Percentiles rank a stretch among this genome's conserved stretches.
phyloP scores from a whole-genome alignment of 371 early-diverging fungal genomes.

The Mortierella sp. region DNA sequence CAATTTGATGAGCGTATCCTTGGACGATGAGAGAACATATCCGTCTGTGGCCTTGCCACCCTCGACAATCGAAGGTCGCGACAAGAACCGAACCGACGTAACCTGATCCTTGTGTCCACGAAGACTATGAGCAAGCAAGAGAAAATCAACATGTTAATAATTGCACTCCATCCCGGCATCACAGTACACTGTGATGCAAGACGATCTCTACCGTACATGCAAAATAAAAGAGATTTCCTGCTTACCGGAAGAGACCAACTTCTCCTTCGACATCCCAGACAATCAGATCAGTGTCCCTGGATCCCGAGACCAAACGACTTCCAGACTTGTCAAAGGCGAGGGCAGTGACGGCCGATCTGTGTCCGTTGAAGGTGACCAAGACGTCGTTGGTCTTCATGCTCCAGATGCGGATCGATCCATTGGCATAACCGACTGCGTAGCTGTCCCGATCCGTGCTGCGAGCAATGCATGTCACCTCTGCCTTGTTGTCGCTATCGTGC shows the following conservation, averaged over 20 bases:
- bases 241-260: conserved; percentile 80
- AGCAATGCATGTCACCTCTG: conserved; percentile 85
- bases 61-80: conserved; percentile 39
- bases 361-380: conserved; percentile 90
- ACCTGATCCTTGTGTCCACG: conserved; percentile 96
- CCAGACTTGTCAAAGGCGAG: conserved; percentile 85
- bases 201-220: neutral
- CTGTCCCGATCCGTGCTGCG: conserved; percentile 73
- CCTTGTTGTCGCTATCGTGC: conserved; percentile 81
- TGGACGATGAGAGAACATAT: conserved; percentile 88
- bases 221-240: neutral
- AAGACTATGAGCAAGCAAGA: conserved; percentile 63
- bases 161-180: no score
- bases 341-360: conserved; percentile 88
- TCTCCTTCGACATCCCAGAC: conserved; percentile 96
- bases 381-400: conserved; percentile 61
- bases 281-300: conserved; percentile 93
- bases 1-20: conserved; percentile 95
- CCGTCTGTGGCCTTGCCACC: conserved; percentile 65
- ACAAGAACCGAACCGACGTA: conserved; percentile 67
- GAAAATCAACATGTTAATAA: neutral
- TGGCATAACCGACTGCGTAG: conserved; percentile 91
- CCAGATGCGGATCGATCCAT: conserved; percentile 90
- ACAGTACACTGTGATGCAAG: no score
- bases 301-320: conserved; percentile 89